A percentile compares a stretch with the other conserved stretches of the same genome.
phyloP scores from a whole-genome alignment of 805 yeast genomes.

The Wickerhamomyces canadensis region DNA sequence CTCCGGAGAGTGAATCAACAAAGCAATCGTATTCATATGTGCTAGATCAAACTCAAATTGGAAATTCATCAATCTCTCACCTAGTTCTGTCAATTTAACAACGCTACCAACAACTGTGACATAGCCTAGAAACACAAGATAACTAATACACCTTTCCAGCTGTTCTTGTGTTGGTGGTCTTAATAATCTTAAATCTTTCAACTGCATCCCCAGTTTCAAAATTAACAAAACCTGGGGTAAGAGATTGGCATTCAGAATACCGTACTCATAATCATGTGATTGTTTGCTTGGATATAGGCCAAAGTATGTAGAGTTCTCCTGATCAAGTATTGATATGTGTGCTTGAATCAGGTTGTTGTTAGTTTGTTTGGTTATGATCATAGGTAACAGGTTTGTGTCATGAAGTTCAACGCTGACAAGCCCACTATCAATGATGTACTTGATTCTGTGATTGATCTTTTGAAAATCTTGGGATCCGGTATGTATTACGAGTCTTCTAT shows the following conservation, averaged over 20 bases:
- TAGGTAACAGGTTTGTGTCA: neutral
- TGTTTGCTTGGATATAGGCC: neutral
- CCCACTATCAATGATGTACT: neutral
- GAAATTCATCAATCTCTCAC: neutral
- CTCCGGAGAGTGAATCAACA: neutral
- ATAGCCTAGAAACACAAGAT: constrained; percentile 1
- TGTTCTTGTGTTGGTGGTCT: constrained; percentile 1
- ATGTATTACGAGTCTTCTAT: neutral
- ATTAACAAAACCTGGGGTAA: constrained; percentile 1
- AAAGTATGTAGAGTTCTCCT: neutral
- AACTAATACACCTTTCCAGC: neutral
- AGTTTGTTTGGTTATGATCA: neutral
- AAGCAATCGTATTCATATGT: neutral
- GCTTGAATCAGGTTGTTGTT: neutral
- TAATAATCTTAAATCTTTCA: constrained; percentile 1
- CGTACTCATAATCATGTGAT: neutral
- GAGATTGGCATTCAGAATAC: neutral
- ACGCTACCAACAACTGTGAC: neutral
- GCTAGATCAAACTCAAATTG: neutral
- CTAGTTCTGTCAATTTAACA: neutral
- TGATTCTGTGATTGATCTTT: neutral
- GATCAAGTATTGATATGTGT: neutral
- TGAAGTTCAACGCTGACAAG: neutral
- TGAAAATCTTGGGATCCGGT: neutral
- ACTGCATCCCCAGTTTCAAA: neutral